phyloP scores from a whole-genome alignment of 2,329 filamentous ascomycete genomes.

The Aspergillus intermedius region DNA sequence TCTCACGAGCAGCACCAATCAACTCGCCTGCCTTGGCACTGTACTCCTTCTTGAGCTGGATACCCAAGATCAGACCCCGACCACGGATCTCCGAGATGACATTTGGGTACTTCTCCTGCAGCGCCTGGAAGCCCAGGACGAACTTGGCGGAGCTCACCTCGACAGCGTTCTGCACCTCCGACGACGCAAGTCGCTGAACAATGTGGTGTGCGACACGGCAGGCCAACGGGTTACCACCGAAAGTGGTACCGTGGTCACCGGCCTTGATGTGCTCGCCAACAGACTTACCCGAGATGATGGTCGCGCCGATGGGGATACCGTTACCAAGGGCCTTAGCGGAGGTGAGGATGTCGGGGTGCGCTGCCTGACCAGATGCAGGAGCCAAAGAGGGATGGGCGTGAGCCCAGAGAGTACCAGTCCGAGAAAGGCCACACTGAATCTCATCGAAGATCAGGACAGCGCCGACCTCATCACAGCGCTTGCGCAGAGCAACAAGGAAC shows the following conservation, averaged over 20 bases:
- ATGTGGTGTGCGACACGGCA: conserved; percentile 81
- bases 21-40: conserved; percentile 49
- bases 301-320: conserved; percentile 89
- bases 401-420: conserved; percentile 87
- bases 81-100: conserved; percentile 75
- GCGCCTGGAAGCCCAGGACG: conserved; percentile 49
- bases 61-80: conserved; percentile 74
- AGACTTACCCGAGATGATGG: conserved; percentile 54
- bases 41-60: conserved; percentile 71
- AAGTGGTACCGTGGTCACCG: conserved; percentile 90
- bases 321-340: conserved; percentile 96
- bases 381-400: conserved; percentile 62
- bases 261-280: conserved; percentile 64
- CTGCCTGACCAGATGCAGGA: conserved; percentile 47
- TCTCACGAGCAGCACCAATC: conserved; percentile 77
- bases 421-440: conserved; percentile 87
- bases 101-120: conserved; percentile 59
- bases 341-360: conserved; percentile 89
- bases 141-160: conserved; percentile 59
- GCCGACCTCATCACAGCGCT: conserved; percentile 76
- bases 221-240: conserved; percentile 84
- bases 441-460: conserved; percentile 92
- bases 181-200: conserved; percentile 66
- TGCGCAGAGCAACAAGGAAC: conserved; percentile 77
- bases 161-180: conserved; percentile 64